Evolutionary conservation across 805 yeast genomes (phyloP).

Genomic region (Starmerella powellii): DNA sequence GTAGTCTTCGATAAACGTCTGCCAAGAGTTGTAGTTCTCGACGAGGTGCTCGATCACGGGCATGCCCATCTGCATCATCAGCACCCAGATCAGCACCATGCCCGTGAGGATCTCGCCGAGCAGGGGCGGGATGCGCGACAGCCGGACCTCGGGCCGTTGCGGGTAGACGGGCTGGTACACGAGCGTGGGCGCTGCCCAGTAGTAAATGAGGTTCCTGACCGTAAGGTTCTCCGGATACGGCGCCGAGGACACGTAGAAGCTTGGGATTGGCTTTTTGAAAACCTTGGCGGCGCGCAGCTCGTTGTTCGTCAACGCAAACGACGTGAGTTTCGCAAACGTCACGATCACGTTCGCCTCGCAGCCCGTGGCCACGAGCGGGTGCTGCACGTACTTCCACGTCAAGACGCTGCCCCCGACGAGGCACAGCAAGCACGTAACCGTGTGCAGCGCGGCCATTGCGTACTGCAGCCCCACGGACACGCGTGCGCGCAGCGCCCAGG

Average conservation of each 20-base stretch:
- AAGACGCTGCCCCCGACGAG: constrained; percentile 14
- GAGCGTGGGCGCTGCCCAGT: constrained; percentile 38
- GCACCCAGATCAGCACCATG: constrained; percentile 30
- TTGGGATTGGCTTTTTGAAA: constrained; percentile 26
- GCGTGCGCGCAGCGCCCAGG: no score
- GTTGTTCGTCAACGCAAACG: constrained; percentile 36
- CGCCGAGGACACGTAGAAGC: constrained; percentile 25
- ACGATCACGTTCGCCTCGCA: constrained; percentile 34
- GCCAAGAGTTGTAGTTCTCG: constrained; percentile 24
- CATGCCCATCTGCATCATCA: constrained; percentile 34
- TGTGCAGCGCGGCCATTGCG: constrained; percentile 24
- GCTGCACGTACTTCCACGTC: constrained; percentile 28
- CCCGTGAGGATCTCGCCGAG: constrained; percentile 30
- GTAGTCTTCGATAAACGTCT: constrained; percentile 27
- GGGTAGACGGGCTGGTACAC: constrained; percentile 41
- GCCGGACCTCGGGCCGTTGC: constrained; percentile 26
- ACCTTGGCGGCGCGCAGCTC: constrained; percentile 32
- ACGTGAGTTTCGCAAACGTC: constrained; percentile 33
- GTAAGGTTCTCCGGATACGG: constrained; percentile 35
- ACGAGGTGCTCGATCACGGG: constrained; percentile 34
- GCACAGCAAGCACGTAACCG: constrained; percentile 23
- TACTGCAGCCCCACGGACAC: neutral
- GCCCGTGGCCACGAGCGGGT: constrained; percentile 36
- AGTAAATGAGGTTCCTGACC: constrained; percentile 29
- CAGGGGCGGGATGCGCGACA: constrained; percentile 28